Evolutionary conservation across 1,284 basidiomycete species (phyloP).

Genomic region (Wallemia ichthyophaga): DNA sequence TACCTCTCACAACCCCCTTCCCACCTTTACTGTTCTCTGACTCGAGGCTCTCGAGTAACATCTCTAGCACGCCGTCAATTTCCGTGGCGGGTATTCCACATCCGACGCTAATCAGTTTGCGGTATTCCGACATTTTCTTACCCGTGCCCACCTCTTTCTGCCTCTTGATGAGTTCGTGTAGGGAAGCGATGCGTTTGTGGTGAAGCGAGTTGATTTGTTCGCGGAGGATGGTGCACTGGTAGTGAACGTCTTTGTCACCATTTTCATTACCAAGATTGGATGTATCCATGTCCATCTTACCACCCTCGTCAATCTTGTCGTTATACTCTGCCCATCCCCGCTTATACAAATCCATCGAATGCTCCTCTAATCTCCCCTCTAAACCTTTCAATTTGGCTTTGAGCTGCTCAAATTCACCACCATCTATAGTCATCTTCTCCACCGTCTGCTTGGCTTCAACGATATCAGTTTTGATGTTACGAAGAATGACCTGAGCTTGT

Average conservation of each 20-base stretch:
- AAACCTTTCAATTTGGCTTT: constrained; percentile 30
- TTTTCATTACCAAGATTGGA: too few relatives aligned
- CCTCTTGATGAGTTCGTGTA: constrained; percentile 41
- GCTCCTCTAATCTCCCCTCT: constrained; percentile 33
- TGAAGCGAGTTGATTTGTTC: constrained; percentile 33
- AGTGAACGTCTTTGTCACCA: too few relatives aligned
- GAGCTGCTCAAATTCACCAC: constrained; percentile 34
- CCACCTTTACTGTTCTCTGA: neutral
- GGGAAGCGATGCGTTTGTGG: constrained; percentile 33
- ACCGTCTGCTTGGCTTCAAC: constrained; percentile 54
- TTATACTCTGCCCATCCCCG: constrained; percentile 63
- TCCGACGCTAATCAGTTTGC: constrained; percentile 52
- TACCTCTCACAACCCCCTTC: neutral
- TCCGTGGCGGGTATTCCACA: constrained; percentile 59
- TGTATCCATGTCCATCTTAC: too few relatives aligned
- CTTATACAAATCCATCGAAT: constrained; percentile 49
- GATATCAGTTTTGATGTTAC: constrained; percentile 72
- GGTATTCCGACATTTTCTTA: constrained; percentile 58
- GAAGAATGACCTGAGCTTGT: constrained; percentile 63
- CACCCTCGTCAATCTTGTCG: constrained; percentile 15
- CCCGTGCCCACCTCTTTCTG: constrained; percentile 52
- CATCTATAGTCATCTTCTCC: constrained; percentile 33
- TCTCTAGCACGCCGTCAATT: constrained; percentile 50
- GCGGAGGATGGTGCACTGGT: constrained; percentile 29
- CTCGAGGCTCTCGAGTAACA: constrained; percentile 33